Percentiles rank a stretch among this genome's conserved stretches.
phyloP scores from a whole-genome alignment of 805 yeast genomes.

The Blastobotrys muscicola region DNA sequence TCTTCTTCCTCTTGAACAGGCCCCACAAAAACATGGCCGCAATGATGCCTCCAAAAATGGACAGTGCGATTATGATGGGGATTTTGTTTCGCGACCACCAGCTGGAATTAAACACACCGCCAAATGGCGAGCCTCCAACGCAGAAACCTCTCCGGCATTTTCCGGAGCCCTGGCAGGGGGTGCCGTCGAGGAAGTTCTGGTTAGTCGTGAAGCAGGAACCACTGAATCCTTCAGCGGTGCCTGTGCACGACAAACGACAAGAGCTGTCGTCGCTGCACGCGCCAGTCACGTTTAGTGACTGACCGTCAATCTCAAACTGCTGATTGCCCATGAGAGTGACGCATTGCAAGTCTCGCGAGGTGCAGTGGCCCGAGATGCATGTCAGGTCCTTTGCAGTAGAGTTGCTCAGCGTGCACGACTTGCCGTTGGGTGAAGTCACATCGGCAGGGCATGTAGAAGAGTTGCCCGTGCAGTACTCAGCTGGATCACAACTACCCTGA shows the following conservation, averaged over 20 bases:
- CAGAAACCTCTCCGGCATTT: constrained; percentile 24
- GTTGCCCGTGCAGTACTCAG: constrained; percentile 28
- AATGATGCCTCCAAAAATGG: constrained; percentile 16
- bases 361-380: constrained; percentile 29
- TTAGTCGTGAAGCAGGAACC: constrained; percentile 20
- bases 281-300: constrained; percentile 16
- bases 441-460: constrained; percentile 26
- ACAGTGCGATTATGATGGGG: constrained; percentile 17
- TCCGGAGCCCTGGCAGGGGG: constrained; percentile 26
- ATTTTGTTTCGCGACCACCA: constrained; percentile 17
- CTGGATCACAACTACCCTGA: constrained; percentile 28
- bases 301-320: constrained; percentile 15
- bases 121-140: constrained; percentile 19
- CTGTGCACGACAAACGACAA: constrained; percentile 22
- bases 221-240: constrained; percentile 11
- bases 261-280: constrained; percentile 24
- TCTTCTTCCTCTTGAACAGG: too few species aligned
- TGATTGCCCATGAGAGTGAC: constrained; percentile 20
- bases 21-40: neutral
- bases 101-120: constrained; percentile 2
- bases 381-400: constrained; percentile 5
- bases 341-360: constrained; percentile 30
- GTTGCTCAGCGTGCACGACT: constrained; percentile 16
- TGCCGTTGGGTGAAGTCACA: constrained; percentile 21
- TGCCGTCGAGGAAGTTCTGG: constrained; percentile 28